These are phyloP conservation scores for Jimgerdemannia lactiflua DNA, from an alignment of 192 early-diverging fungal species.

Conservation along the genomic window DNA sequence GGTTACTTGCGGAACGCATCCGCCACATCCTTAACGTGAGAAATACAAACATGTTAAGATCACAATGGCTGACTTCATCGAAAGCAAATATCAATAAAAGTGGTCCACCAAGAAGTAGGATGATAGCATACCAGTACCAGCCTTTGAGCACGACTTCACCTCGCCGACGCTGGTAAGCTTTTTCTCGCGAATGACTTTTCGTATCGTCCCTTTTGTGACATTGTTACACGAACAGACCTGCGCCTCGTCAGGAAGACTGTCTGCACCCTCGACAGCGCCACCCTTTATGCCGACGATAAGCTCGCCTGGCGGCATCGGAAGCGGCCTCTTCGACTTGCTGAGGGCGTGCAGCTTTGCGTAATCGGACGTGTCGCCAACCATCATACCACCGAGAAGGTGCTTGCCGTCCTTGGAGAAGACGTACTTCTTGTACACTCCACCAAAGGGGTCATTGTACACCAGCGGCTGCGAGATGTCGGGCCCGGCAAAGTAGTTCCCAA, in stretches of 20 bases:
- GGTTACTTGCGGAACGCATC: constrained; percentile 42
- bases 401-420: constrained; percentile 67
- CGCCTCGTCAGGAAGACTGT: constrained; percentile 45
- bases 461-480: constrained; percentile 30
- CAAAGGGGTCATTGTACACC: constrained; percentile 51
- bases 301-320: constrained; percentile 49
- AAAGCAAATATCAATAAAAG: no score
- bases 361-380: constrained; percentile 66
- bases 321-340: constrained; percentile 44
- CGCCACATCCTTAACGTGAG: neutral
- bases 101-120: no score
- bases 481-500: constrained; percentile 65
- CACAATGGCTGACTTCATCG: no score
- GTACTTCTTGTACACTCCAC: constrained; percentile 57
- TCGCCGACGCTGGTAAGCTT: constrained; percentile 46
- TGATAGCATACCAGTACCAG: constrained; percentile 11
- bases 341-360: constrained; percentile 60
- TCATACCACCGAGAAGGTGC: constrained; percentile 59
- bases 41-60: no score
- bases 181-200: constrained; percentile 35
- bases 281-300: constrained; percentile 45
- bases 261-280: constrained; percentile 46
- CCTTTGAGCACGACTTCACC: constrained; percentile 57
- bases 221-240: constrained; percentile 76
- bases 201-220: constrained; percentile 58